Percentiles rank a stretch among this genome's conserved stretches.
These are phyloP conservation scores for Lentinus brumalis DNA, from an alignment of 768 basidiomycete genomes.

Conservation along the genomic window DNA sequence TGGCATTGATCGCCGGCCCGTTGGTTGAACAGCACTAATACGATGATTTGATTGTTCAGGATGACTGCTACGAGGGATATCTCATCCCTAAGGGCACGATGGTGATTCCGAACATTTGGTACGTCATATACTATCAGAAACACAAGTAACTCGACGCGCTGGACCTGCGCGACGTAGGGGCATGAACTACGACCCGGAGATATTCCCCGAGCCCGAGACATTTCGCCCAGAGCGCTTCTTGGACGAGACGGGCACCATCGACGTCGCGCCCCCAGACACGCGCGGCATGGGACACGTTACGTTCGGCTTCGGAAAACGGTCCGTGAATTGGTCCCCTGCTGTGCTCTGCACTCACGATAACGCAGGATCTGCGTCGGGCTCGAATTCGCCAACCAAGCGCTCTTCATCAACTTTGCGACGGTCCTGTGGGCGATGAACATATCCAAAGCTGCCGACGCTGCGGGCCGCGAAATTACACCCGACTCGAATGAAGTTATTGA, in stretches of 20 bases:
- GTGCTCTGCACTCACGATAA: too few species aligned
- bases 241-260: conserved; percentile 2
- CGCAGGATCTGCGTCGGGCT: conserved; percentile 21
- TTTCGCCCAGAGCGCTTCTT: conserved; percentile 32
- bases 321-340: not conserved
- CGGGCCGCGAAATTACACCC: not conserved
- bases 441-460: not conserved
- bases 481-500: not conserved
- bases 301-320: conserved; percentile 16
- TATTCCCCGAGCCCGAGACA: conserved; percentile 23
- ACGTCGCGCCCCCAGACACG: conserved; percentile 6
- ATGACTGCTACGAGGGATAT: conserved; percentile 59
- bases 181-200: conserved; percentile 29
- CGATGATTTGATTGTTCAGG: conserved; percentile 20
- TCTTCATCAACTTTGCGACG: conserved; percentile 22
- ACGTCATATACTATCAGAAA: not conserved
- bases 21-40: not conserved
- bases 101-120: conserved; percentile 64
- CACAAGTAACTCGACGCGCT: too few species aligned
- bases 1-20: conserved; percentile 10
- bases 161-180: conserved; percentile 17
- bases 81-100: conserved; percentile 59
- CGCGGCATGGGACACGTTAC: conserved; percentile 8
- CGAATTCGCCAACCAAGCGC: conserved; percentile 13
- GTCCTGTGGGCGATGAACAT: conserved; percentile 19